phyloP scores from a whole-genome alignment of 2,329 filamentous ascomycete genomes.

The Chaetomium olivaceum region DNA sequence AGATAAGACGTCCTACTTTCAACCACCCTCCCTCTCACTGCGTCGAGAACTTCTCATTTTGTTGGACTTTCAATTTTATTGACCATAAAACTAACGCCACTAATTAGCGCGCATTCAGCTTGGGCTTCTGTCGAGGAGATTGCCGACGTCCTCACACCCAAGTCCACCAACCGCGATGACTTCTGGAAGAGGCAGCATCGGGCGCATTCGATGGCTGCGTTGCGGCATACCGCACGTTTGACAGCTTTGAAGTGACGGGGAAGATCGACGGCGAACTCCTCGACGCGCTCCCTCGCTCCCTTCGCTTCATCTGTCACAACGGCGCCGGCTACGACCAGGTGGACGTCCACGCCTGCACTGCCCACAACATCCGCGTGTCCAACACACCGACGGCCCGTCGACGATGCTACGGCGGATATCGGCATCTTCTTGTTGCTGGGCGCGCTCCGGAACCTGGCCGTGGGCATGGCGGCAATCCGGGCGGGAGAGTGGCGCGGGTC shows the following conservation, averaged over 20 bases:
- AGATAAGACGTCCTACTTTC: not conserved
- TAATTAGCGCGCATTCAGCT: conserved; percentile 59
- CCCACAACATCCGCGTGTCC: conserved; percentile 67
- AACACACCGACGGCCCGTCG: conserved; percentile 80
- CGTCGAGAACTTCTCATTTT: not conserved
- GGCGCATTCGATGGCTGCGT: conserved; percentile 66
- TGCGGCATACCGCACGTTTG: conserved; percentile 71
- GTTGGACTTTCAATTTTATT: not conserved
- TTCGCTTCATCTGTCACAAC: conserved; percentile 63
- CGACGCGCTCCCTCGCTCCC: conserved; percentile 51
- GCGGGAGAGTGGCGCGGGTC: conserved; percentile 67
- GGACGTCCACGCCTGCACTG: conserved; percentile 70
- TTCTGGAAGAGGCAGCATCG: conserved; percentile 69
- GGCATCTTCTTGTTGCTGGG: conserved; percentile 81
- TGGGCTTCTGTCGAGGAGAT: conserved; percentile 63
- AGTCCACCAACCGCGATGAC: conserved; percentile 60
- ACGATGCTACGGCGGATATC: conserved; percentile 80
- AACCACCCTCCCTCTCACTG: not conserved
- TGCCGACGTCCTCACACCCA: conserved; percentile 65
- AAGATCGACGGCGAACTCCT: conserved; percentile 71
- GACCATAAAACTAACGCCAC: not conserved
- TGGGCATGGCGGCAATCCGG: conserved; percentile 65
- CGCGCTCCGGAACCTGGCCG: conserved; percentile 72
- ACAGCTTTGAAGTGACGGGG: conserved; percentile 65
- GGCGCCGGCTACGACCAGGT: conserved; percentile 85